phyloP scores from a whole-genome alignment of 805 yeast species.

The Candida berthetii region DNA sequence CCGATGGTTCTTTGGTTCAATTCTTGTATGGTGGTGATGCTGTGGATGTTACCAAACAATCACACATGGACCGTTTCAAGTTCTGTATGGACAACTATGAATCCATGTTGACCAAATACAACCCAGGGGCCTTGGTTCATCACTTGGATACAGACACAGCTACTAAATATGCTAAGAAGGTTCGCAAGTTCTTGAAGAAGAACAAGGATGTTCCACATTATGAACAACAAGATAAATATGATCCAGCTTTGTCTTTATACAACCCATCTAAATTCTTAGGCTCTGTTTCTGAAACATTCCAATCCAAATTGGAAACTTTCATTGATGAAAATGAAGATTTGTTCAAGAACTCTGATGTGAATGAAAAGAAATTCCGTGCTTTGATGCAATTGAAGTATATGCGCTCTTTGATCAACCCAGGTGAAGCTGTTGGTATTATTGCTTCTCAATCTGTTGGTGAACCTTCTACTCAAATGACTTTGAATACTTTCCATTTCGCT shows the following conservation, averaged over 20 bases:
- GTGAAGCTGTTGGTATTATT: constrained; percentile 97
- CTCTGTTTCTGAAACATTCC: constrained; percentile 86
- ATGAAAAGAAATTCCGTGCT: constrained; percentile 82
- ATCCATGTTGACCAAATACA: constrained; percentile 78
- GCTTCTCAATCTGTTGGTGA: constrained; percentile 99
- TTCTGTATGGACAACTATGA: constrained; percentile 92
- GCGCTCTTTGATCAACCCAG: constrained; percentile 93
- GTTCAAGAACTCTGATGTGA: constrained; percentile 50
- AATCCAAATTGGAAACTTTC: constrained; percentile 68
- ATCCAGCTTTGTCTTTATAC: constrained; percentile 80
- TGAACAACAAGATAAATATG: constrained; percentile 59
- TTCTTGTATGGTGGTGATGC: constrained; percentile 98
- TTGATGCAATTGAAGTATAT: constrained; percentile 97
- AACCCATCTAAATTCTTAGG: constrained; percentile 91
- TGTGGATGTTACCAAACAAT: constrained; percentile 88
- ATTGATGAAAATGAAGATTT: constrained; percentile 47
- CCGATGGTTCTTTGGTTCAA: constrained; percentile 90
- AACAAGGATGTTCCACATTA: constrained; percentile 58
- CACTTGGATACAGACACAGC: constrained; percentile 86
- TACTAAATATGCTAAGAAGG: constrained; percentile 72
- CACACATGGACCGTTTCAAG: constrained; percentile 87
- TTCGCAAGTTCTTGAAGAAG: constrained; percentile 64
- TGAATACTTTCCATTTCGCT: constrained; percentile 95
- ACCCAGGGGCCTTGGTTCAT: constrained; percentile 67
- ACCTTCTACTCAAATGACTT: constrained; percentile 99